Conservation (phyloP, 1,284 basidiomycete species). For the Cutaneotrichosporon cavernicola region DNA sequence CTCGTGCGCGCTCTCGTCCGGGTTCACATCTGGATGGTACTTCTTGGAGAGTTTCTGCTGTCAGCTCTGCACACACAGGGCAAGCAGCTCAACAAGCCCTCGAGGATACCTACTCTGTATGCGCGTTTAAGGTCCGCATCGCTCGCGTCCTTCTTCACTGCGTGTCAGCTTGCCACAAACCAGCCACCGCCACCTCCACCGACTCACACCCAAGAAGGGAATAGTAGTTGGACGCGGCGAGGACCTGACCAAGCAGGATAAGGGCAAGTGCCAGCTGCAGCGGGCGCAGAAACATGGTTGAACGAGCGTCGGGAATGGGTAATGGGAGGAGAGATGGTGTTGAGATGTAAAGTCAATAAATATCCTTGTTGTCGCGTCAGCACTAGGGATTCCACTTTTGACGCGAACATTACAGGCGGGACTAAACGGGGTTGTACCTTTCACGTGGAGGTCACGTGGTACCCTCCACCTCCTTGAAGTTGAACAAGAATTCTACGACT, state of each 20-base stretch:
- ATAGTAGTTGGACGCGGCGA: constrained; percentile 50
- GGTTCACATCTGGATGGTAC: constrained; percentile 93
- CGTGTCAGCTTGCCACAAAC: constrained; percentile 16
- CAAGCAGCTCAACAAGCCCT: neutral
- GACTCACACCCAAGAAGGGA: constrained; percentile 50
- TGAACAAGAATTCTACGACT: neutral
- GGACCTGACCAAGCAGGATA: constrained; percentile 41
- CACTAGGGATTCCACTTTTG: neutral
- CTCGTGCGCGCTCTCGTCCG: constrained; percentile 73
- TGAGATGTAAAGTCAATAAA: neutral
- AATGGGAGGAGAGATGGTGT: neutral
- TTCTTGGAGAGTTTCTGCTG: constrained; percentile 74
- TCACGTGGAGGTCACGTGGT: constrained; percentile 1
- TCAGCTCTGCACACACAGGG: neutral
- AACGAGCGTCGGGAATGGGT: neutral
- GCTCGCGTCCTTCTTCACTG: constrained; percentile 74
- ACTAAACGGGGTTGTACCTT: neutral
- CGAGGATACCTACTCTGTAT: constrained; percentile 59
- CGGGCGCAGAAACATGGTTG: constrained; percentile 15
- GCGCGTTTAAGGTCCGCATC: constrained; percentile 86
- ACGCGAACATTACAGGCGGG: constrained; percentile 8
- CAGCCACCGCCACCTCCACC: neutral
- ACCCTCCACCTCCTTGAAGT: neutral
- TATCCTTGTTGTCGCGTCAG: constrained; percentile 3
- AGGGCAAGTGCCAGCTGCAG: constrained; percentile 23